Evolutionary conservation across 2,329 filamentous ascomycete species (phyloP).

Genomic region (Penicillium sp.): DNA sequence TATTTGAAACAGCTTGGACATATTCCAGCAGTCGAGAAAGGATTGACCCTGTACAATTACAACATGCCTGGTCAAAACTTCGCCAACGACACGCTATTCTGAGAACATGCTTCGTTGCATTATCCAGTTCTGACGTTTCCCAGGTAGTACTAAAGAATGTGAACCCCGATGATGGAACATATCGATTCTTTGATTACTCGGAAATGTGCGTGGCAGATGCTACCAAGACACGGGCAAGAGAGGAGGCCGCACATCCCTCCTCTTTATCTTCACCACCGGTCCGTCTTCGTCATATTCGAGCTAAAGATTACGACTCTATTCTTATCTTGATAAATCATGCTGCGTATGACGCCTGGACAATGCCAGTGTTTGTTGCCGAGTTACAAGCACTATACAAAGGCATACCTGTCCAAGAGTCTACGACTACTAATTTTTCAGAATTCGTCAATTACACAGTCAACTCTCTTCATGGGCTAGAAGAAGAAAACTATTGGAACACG

Average conservation of each 20-base stretch:
- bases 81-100: constrained; percentile 30
- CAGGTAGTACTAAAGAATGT: constrained; percentile 29
- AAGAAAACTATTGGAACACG: constrained; percentile 24
- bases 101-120: constrained; percentile 30
- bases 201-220: constrained; percentile 14
- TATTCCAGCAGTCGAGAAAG: constrained; percentile 22
- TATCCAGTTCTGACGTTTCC: constrained; percentile 21
- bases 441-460: constrained; percentile 24
- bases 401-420: constrained; percentile 8
- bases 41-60: constrained; percentile 23
- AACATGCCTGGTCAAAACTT: constrained; percentile 27
- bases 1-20: constrained; percentile 29
- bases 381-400: constrained; percentile 25
- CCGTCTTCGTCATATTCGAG: constrained; percentile 26
- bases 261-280: constrained; percentile 29
- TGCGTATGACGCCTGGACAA: constrained; percentile 35
- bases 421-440: constrained; percentile 19
- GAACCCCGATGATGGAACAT: constrained; percentile 16
- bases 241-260: constrained; percentile 24
- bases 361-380: constrained; percentile 29
- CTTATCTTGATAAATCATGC: constrained; percentile 33
- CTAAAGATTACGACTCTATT: constrained; percentile 25
- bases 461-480: constrained; percentile 17
- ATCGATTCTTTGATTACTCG: constrained; percentile 20
- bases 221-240: constrained; percentile 19